phyloP scores from a whole-genome alignment of 257 asterid genomes.

The Solanum chmielewskii region DNA sequence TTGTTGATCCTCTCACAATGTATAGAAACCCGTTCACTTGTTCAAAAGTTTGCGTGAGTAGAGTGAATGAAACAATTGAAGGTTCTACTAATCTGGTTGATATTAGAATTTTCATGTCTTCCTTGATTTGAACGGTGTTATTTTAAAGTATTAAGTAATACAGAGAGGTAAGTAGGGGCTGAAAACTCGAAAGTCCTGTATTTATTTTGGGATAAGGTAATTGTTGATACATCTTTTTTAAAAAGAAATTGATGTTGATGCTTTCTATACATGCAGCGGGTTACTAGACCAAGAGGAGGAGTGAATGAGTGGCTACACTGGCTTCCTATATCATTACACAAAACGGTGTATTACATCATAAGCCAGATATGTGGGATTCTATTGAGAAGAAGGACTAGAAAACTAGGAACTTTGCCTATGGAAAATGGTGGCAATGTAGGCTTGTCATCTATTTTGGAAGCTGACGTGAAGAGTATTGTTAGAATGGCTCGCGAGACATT shows the following conservation, averaged over 20 bases:
- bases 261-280: constrained; percentile 48
- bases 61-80: neutral
- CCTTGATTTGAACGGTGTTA: neutral
- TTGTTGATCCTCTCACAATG: neutral
- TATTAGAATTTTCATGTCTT: neutral
- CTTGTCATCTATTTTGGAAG: constrained; percentile 73
- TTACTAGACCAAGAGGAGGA: constrained; percentile 94
- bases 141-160: neutral
- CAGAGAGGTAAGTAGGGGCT: neutral
- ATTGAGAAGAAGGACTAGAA: constrained; percentile 36
- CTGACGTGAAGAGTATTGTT: constrained; percentile 70
- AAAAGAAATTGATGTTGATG: neutral
- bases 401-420: constrained; percentile 17
- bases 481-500: constrained; percentile 72
- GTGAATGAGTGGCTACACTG: constrained; percentile 85
- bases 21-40: neutral
- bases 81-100: neutral
- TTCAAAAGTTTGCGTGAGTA: neutral
- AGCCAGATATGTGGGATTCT: constrained; percentile 38
- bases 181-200: neutral
- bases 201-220: neutral
- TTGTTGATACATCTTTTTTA: neutral
- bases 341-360: constrained; percentile 54
- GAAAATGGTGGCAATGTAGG: constrained; percentile 54
- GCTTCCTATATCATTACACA: constrained; percentile 91